phyloP scores from a whole-genome alignment of 139 green algal genomes.

The Tetradesmus lagerheimii region DNA sequence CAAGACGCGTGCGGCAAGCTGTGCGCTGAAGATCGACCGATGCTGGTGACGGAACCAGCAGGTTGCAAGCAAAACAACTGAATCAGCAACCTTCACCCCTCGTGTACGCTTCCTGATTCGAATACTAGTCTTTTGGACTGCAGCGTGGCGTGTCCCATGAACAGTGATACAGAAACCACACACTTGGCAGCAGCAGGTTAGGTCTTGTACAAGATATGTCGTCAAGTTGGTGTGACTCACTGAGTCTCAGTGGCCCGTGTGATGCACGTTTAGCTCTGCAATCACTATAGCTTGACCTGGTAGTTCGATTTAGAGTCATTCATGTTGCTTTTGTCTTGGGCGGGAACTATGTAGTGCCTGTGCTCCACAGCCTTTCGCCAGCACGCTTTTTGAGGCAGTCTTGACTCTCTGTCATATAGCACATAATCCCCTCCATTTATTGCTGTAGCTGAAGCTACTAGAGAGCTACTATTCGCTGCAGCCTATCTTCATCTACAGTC shows the following conservation, averaged over 20 bases:
- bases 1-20: neutral
- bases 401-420: too few species aligned
- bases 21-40: neutral
- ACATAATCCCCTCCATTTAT: too few species aligned
- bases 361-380: neutral
- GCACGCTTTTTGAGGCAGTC: too few species aligned
- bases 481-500: neutral
- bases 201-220: too few species aligned
- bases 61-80: neutral
- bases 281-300: too few species aligned
- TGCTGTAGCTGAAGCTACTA: neutral
- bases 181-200: neutral
- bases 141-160: too few species aligned
- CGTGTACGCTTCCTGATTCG: too few species aligned
- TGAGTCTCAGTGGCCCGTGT: too few species aligned
- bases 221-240: neutral
- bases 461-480: neutral
- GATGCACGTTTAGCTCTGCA: too few species aligned
- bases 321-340: neutral
- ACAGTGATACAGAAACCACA: neutral
- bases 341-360: neutral
- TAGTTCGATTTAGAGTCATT: too few species aligned
- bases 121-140: too few species aligned
- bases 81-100: neutral
- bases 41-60: neutral